Conservation (phyloP, 2,329 filamentous ascomycete species). For the Ophiocordyceps camponoti-leonardi region DNA sequence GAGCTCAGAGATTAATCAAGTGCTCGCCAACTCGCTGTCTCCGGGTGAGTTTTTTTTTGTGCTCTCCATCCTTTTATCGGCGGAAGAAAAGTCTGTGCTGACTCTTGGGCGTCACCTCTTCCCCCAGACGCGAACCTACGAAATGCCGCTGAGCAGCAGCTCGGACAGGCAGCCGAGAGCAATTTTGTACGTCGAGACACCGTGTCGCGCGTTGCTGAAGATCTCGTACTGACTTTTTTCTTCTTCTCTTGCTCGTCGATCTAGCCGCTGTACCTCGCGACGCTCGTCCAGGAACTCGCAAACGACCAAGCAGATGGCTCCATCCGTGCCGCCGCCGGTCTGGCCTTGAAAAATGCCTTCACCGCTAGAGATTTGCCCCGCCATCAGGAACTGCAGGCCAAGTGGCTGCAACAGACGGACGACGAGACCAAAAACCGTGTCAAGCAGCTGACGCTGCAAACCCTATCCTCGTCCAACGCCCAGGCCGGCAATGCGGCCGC, state of each 20-base stretch:
- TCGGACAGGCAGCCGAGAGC: conserved; percentile 77
- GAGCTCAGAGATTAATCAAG: conserved; percentile 88
- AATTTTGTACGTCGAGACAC: conserved; percentile 60
- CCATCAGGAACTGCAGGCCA: conserved; percentile 76
- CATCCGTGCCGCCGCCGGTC: conserved; percentile 85
- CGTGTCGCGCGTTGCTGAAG: not conserved
- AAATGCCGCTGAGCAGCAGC: conserved; percentile 84
- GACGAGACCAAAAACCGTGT: conserved; percentile 69
- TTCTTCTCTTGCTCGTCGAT: too few species aligned
- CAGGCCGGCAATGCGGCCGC: conserved; percentile 80
- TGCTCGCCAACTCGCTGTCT: conserved; percentile 93
- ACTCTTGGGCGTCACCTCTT: conserved; percentile 10
- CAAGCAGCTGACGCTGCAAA: conserved; percentile 81
- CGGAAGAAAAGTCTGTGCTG: conserved; percentile 8
- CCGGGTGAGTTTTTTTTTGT: conserved; percentile 48
- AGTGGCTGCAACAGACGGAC: conserved; percentile 79
- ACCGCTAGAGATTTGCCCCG: conserved; percentile 77
- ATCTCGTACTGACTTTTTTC: not conserved
- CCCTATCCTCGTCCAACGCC: conserved; percentile 59
- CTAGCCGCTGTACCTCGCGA: conserved; percentile 81
- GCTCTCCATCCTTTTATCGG: conserved; percentile 1
- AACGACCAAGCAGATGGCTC: conserved; percentile 71
- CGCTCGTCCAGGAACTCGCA: conserved; percentile 83
- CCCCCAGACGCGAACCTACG: conserved; percentile 72
- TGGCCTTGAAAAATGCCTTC: conserved; percentile 97